Percentiles rank a stretch among this genome's conserved stretches.
Evolutionary conservation across 495 filamentous ascomycete species (phyloP).

Genomic region (Astrothelium subdiscretum): DNA sequence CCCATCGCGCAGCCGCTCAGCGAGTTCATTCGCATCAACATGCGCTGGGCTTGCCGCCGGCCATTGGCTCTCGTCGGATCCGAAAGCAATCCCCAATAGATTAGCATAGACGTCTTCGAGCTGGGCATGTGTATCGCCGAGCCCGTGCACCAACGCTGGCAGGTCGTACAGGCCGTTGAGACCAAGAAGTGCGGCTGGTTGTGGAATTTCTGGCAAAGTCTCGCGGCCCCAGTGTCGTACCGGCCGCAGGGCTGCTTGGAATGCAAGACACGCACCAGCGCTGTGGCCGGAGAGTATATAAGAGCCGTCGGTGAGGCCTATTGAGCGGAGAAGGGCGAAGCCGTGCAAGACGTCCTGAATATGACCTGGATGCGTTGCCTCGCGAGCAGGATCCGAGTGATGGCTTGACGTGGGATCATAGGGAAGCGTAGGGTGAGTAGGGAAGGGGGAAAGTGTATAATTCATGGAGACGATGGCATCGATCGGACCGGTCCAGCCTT

Average conservation of each 20-base stretch:
- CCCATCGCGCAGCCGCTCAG: not conserved
- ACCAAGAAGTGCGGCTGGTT: slow-evolving; percentile 44
- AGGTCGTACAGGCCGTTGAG: slow-evolving; percentile 60
- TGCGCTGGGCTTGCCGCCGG: slow-evolving; percentile 39
- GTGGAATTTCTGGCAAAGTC: slow-evolving; percentile 4
- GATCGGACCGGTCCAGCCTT: slow-evolving; percentile 24
- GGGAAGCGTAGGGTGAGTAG: slow-evolving; percentile 32
- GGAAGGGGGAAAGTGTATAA: slow-evolving; percentile 71
- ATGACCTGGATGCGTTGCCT: slow-evolving; percentile 60
- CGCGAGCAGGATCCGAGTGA: slow-evolving; percentile 21
- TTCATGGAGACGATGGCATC: slow-evolving; percentile 59
- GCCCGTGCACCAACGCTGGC: slow-evolving; percentile 36
- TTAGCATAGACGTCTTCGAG: slow-evolving; percentile 39
- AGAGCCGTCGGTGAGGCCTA: not conserved
- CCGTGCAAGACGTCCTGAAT: slow-evolving; percentile 48
- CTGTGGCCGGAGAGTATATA: slow-evolving; percentile 69
- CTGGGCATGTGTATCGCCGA: slow-evolving; percentile 20
- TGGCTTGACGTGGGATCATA: slow-evolving; percentile 5
- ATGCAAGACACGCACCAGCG: slow-evolving; percentile 61
- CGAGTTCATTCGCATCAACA: slow-evolving; percentile 23
- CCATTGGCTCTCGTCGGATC: slow-evolving; percentile 40
- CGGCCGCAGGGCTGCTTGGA: slow-evolving; percentile 49
- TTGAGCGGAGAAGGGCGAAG: slow-evolving; percentile 35
- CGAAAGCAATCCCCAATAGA: slow-evolving; percentile 55
- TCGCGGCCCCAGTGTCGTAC: slow-evolving; percentile 13